Base-by-base conservation (phyloP, 805 yeast genomes). In the Diddensiella caesifluorescens region DNA sequence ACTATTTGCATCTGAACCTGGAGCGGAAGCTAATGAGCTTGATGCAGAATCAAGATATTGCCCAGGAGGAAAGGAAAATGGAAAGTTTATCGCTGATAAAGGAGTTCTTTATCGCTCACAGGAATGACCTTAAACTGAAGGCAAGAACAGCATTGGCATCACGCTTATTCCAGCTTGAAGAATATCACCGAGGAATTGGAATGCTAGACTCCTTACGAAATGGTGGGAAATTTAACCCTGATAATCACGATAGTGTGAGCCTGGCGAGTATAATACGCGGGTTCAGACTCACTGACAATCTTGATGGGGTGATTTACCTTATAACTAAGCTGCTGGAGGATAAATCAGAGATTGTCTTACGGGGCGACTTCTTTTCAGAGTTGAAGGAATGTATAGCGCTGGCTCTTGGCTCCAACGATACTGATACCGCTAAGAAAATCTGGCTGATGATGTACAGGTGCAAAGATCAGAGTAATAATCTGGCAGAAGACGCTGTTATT, bases 221-320 rank as follows among this genome's bases (percentile, higher is more conserved):
- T 18, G 38, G 39, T 6, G 41, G 35, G 10, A 16, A 30, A 13
- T 39, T 47, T 20, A 35, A 46, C 6, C 34, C 28, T 5, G 36
- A 39, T 4, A 47, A 47, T 31, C 51, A 49, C 18, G 53, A 49
- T 28, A 28, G 39, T 22, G 45, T 29, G 30, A 49, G 51, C 26
- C 27, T 49, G 12, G 38, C 44, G 1, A 45, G 42, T 6, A 27
- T 47, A 39, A 19, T 47, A 12, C 23, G 31, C 9, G 41, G 37
- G 23, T 42, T 29, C 15, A 15, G 20, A 4, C 26, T 12, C 9
- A 16, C 10, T 23, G 13, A 19, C 23, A 6, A 38, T 25, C 27
- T 37, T 22, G n/a, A 31, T 5, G 46, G 33, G 16, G 38, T 21
- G 19, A 29, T 20, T 4, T n/a, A 19, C 15, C 3, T 42, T 28